Conservation (phyloP, 2,329 filamentous ascomycete genomes). For the Aurifilum marmelostoma region DNA sequence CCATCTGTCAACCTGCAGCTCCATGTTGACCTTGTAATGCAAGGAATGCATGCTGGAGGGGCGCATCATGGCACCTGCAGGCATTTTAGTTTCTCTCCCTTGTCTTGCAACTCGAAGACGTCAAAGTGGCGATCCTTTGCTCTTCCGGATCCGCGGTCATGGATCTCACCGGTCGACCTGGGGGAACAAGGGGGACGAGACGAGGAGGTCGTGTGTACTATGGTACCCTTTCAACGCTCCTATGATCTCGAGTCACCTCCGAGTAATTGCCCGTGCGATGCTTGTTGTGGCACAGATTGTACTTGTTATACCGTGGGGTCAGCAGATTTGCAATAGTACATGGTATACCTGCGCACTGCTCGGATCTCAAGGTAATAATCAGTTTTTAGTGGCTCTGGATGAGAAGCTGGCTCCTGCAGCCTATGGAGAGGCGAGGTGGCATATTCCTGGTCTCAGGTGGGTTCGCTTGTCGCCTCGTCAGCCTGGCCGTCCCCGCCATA, state of each 20-base stretch:
- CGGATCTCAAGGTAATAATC: neutral
- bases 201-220: neutral
- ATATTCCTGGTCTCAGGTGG: constrained; percentile 3
- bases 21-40: neutral
- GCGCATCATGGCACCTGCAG: neutral
- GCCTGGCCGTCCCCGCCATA: neutral
- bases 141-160: constrained; percentile 6
- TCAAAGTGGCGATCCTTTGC: constrained; percentile 5
- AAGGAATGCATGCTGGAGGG: neutral
- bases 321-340: neutral
- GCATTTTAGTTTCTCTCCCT: neutral
- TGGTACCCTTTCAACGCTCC: neutral
- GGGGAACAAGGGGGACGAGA: neutral
- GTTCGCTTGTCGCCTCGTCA: constrained; percentile 5
- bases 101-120: constrained; percentile 1
- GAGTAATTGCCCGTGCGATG: neutral
- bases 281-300: neutral
- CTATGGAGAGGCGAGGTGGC: neutral
- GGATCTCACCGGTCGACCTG: neutral
- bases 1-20: constrained; percentile 4
- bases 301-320: neutral
- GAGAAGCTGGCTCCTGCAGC: neutral
- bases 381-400: neutral
- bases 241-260: neutral
- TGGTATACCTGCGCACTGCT: neutral